Evolutionary conservation across 257 asterid species (phyloP).

Genomic region (Agastache rugosa): DNA sequence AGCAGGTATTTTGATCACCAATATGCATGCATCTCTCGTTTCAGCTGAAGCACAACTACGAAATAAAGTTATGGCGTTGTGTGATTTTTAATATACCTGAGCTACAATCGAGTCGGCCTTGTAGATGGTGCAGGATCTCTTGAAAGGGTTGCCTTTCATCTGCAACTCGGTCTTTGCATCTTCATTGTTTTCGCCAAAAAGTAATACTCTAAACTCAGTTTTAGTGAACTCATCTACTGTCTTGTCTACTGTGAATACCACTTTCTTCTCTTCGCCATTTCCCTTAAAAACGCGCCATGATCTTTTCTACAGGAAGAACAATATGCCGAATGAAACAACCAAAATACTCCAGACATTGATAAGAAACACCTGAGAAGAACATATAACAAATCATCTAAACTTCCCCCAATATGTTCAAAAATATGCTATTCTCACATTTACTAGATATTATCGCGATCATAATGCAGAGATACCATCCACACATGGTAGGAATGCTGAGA

Average conservation of each 20-base stretch:
- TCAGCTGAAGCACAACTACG: not conserved
- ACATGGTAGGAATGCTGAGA: not conserved
- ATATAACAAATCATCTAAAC: not conserved
- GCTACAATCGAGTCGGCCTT: slow-evolving; percentile 74
- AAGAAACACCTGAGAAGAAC: slow-evolving; percentile 8
- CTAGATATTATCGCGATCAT: not conserved
- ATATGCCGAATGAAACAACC: slow-evolving; percentile 14
- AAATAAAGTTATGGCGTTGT: not conserved
- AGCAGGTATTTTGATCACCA: not conserved
- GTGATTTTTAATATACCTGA: slow-evolving; percentile 53
- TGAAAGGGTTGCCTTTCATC: slow-evolving; percentile 90
- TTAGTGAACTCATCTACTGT: slow-evolving; percentile 48
- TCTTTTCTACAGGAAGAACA: slow-evolving; percentile 56
- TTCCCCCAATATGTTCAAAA: not conserved
- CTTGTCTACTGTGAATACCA: slow-evolving; percentile 63
- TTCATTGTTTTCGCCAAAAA: slow-evolving; percentile 47
- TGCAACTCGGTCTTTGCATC: slow-evolving; percentile 56
- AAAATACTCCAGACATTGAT: not conserved
- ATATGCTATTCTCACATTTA: not conserved
- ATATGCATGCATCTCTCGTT: not conserved
- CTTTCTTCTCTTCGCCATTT: slow-evolving; percentile 47
- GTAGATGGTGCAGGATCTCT: slow-evolving; percentile 88
- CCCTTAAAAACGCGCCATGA: slow-evolving; percentile 74
- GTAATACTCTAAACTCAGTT: slow-evolving; percentile 65
- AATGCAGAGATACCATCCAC: slow-evolving; percentile 4